Percentiles rank a stretch among this genome's conserved stretches.
phyloP scores from a whole-genome alignment of 1,139 yeast genomes.

The Taphrina populina region DNA sequence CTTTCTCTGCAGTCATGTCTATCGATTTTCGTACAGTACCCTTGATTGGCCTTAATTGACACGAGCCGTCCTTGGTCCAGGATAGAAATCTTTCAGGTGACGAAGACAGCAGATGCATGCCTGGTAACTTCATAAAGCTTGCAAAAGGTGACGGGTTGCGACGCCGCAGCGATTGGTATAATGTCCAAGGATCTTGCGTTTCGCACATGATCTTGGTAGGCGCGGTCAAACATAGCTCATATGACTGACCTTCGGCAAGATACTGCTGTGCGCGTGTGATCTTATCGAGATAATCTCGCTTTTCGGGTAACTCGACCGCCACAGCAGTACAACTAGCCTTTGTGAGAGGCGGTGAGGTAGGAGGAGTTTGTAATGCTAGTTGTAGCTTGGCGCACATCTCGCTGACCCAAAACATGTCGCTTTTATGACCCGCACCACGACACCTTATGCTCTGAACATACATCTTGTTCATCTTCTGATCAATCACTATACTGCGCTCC shows the following conservation, averaged over 20 bases:
- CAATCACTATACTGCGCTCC: constrained; percentile 62
- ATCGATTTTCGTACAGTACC: constrained; percentile 80
- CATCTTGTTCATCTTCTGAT: constrained; percentile 53
- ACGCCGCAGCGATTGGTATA: constrained; percentile 67
- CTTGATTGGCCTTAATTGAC: constrained; percentile 90
- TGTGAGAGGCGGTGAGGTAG: constrained; percentile 1
- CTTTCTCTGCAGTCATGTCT: constrained; percentile 46
- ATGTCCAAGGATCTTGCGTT: constrained; percentile 58
- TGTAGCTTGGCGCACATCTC: neutral
- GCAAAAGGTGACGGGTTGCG: constrained; percentile 93
- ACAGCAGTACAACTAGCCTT: neutral
- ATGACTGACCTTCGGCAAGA: constrained; percentile 81
- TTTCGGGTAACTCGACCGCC: constrained; percentile 51
- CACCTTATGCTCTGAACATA: constrained; percentile 56
- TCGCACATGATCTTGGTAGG: constrained; percentile 57
- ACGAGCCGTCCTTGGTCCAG: constrained; percentile 59
- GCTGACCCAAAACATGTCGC: constrained; percentile 31
- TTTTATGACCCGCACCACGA: constrained; percentile 4
- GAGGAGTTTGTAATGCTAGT: neutral
- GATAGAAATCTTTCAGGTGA: constrained; percentile 91
- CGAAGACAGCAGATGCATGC: constrained; percentile 69
- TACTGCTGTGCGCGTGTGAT: constrained; percentile 67
- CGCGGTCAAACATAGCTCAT: constrained; percentile 86
- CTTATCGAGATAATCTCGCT: constrained; percentile 55
- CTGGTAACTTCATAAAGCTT: constrained; percentile 73